Percentiles rank a stretch among this genome's conserved stretches.
Conservation (phyloP, 164 flowering plant species). For the Liriodendron chinense region DNA sequence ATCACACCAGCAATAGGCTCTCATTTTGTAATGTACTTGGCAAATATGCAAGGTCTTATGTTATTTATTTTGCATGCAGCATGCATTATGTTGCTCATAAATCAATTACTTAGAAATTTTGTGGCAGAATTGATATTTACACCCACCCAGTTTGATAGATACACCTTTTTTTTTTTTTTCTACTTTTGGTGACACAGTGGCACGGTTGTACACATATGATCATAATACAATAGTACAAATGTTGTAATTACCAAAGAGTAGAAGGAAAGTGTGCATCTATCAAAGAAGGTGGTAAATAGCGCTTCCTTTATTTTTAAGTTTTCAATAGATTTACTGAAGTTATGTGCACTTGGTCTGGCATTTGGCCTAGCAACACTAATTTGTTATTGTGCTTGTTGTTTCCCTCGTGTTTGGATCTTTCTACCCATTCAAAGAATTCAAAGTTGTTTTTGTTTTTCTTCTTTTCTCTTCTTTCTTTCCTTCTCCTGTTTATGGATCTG, state of each 20-base stretch:
- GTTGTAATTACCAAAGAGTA: not conserved
- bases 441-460: not conserved
- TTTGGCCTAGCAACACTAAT: too few species aligned
- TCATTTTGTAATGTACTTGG: conserved; percentile 91
- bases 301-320: not conserved
- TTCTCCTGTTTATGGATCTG: not conserved
- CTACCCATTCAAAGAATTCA: not conserved
- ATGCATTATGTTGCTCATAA: not conserved
- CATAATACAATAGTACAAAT: not conserved
- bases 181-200: too few species aligned
- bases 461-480: too few species aligned
- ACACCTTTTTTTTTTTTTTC: too few species aligned
- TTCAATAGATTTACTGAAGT: not conserved
- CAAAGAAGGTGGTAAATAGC: not conserved
- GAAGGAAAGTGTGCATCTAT: not conserved
- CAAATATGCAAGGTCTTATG: conserved; percentile 80
- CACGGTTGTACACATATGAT: not conserved
- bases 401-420: too few species aligned
- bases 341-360: not conserved
- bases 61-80: not conserved
- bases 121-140: too few species aligned
- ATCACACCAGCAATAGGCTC: conserved; percentile 92
- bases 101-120: not conserved
- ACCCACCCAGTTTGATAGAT: too few species aligned
- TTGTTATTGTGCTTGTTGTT: too few species aligned